phyloP scores from a whole-genome alignment of 2,329 filamentous ascomycete genomes.

The Colletotrichum filicis region DNA sequence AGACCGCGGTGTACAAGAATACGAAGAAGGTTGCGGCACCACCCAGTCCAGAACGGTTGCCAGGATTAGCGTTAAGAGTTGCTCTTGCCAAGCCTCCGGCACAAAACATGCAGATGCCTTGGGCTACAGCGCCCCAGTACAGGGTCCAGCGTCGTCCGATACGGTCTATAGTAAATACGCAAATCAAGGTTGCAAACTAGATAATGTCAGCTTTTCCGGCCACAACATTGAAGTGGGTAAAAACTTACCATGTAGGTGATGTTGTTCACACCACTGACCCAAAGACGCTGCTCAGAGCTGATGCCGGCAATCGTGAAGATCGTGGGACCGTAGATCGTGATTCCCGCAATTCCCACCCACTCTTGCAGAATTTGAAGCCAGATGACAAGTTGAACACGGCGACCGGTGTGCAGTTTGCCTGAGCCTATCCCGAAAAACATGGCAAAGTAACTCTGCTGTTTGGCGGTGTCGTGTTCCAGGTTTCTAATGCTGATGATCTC shows the following conservation, averaged over 20 bases:
- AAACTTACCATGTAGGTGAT: slow-evolving; percentile 57
- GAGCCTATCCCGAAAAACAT: slow-evolving; percentile 77
- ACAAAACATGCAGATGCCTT: slow-evolving; percentile 75
- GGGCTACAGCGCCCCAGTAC: slow-evolving; percentile 74
- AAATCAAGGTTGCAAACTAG: slow-evolving; percentile 71
- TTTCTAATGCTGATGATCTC: slow-evolving; percentile 68
- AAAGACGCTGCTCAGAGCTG: slow-evolving; percentile 67
- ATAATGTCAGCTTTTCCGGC: not conserved
- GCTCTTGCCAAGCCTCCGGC: slow-evolving; percentile 70
- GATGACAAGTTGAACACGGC: slow-evolving; percentile 75
- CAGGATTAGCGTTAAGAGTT: slow-evolving; percentile 55
- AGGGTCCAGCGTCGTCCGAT: slow-evolving; percentile 77
- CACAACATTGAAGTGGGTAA: not conserved
- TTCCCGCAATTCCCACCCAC: slow-evolving; percentile 76
- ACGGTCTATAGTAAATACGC: slow-evolving; percentile 75
- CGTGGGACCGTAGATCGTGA: slow-evolving; percentile 68
- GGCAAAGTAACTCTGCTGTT: slow-evolving; percentile 67
- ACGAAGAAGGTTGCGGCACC: slow-evolving; percentile 77
- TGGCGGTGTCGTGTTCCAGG: slow-evolving; percentile 70
- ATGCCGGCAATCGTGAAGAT: slow-evolving; percentile 78
- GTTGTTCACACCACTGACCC: slow-evolving; percentile 68
- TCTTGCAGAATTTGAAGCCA: slow-evolving; percentile 80
- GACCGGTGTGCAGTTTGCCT: slow-evolving; percentile 72
- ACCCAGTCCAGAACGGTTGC: slow-evolving; percentile 62
- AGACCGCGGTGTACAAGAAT: slow-evolving; percentile 62